These are phyloP conservation scores for Carex pumila DNA, from an alignment of 176 grass and related monocot genomes.

Conservation along the genomic window DNA sequence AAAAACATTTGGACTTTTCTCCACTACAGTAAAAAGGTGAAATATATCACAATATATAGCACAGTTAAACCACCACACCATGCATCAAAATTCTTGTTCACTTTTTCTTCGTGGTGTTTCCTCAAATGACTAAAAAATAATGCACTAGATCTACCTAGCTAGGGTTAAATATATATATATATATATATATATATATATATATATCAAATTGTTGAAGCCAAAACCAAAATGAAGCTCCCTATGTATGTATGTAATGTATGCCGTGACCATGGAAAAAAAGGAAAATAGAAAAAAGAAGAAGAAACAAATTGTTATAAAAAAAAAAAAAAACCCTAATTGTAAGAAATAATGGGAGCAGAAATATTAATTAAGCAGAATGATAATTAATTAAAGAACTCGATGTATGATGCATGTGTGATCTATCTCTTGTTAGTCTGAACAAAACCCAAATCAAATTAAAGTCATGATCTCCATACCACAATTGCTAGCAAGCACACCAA, in stretches of 20 bases:
- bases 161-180: neutral
- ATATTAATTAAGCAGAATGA: neutral
- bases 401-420: conserved; percentile 19
- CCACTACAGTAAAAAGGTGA: neutral
- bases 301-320: neutral
- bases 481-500: conserved; percentile 20
- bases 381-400: conserved; percentile 2
- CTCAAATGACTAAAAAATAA: neutral
- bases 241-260: neutral
- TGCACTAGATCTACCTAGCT: neutral
- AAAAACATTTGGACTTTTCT: neutral
- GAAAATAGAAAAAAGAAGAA: neutral
- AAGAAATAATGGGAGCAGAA: neutral
- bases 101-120: neutral
- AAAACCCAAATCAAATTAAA: conserved; percentile 21
- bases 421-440: conserved; percentile 24
- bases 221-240: conserved; percentile 13
- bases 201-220: conserved; percentile 20
- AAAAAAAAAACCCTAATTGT: neutral
- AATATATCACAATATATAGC: neutral
- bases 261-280: neutral
- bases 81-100: neutral
- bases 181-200: neutral
- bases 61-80: conserved; percentile 7
- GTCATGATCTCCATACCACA: conserved; percentile 10